Evolutionary conservation across 441 rosid genomes (phyloP), one percentile per base, ranked within the genome.

Genomic region (Adansonia gregorii): DNA sequence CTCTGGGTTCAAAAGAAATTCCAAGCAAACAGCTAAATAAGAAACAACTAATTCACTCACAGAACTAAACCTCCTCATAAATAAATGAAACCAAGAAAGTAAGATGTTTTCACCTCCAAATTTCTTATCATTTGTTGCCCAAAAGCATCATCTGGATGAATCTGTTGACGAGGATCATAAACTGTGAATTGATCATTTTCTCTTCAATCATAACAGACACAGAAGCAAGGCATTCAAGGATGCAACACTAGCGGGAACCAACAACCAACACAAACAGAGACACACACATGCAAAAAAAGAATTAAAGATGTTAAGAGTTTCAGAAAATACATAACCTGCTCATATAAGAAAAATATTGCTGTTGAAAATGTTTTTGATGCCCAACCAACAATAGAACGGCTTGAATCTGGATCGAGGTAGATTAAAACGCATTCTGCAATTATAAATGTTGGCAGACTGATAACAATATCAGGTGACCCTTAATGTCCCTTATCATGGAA

Each of bases 361-460:
- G 93, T 92, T 70, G 95, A 83, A 85, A 94, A 93, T 1, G 84
- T 86, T 78, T 81, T 77, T 76, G 98, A 88, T 22, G 96, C 92
- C 98, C 99, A 96, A 74, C 87, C 83, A 78, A 92, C 97, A 39
- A 94, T 86, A 67, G 88, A 85, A 24, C 85, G 83, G 83, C 92
- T 90, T 81, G 99, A 90, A 76, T 92, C 94, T n/a, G 98, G 96
- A 83, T 87, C 92, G 92, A 94, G 75, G 90, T 96, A 94, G 84
- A 96, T 96, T 81, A 96, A 88, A 83, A 96, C 94, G 79, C 99
- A 93, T 86, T 96, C 99, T 93, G 99, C 98, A 88, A 93, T 92
- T 81, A 94, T 91, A 88, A 93, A 96, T 83, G 99, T 94, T 75
- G 97, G 97, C 94, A 92, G 83, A 90, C 99, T 94, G 98, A 90